phyloP scores from a whole-genome alignment of 129 eudicot species.

The Smallanthus sonchifolius region DNA sequence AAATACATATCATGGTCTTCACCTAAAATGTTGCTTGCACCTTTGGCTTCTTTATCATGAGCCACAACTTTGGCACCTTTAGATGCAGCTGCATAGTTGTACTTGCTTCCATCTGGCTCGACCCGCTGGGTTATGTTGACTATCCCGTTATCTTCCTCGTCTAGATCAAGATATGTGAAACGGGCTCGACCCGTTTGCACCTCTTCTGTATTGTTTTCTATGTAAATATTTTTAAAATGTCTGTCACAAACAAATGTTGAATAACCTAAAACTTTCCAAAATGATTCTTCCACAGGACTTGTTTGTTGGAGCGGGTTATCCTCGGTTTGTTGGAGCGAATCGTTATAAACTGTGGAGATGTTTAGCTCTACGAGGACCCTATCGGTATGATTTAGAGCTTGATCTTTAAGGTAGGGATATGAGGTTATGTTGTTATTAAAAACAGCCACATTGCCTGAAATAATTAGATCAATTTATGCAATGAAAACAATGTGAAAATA shows the following conservation, averaged over 20 bases:
- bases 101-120: slow-evolving; percentile 88
- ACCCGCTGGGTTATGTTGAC: slow-evolving; percentile 85
- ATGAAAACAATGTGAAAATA: neutral
- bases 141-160: slow-evolving; percentile 43
- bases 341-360: slow-evolving; percentile 32
- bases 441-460: slow-evolving; percentile 48
- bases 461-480: slow-evolving; percentile 1
- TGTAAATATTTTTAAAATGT: slow-evolving; percentile 27
- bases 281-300: slow-evolving; percentile 32
- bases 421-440: slow-evolving; percentile 31
- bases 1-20: slow-evolving; percentile 88
- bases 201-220: slow-evolving; percentile 25
- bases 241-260: slow-evolving; percentile 34
- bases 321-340: slow-evolving; percentile 22
- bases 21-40: slow-evolving; percentile 70
- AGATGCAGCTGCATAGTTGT: slow-evolving; percentile 80
- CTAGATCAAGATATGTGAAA: slow-evolving; percentile 40
- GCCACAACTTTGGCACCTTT: slow-evolving; percentile 94
- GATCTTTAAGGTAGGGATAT: slow-evolving; percentile 34
- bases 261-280: slow-evolving; percentile 45
- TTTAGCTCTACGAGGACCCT: slow-evolving; percentile 33
- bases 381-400: slow-evolving; percentile 28
- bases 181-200: slow-evolving; percentile 31
- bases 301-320: slow-evolving; percentile 24
- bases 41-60: slow-evolving; percentile 84